A percentile compares a stretch with the other conserved stretches of the same genome.
Evolutionary conservation across 1,139 yeast species (phyloP).

Genomic region (Eremothecium coryli): DNA sequence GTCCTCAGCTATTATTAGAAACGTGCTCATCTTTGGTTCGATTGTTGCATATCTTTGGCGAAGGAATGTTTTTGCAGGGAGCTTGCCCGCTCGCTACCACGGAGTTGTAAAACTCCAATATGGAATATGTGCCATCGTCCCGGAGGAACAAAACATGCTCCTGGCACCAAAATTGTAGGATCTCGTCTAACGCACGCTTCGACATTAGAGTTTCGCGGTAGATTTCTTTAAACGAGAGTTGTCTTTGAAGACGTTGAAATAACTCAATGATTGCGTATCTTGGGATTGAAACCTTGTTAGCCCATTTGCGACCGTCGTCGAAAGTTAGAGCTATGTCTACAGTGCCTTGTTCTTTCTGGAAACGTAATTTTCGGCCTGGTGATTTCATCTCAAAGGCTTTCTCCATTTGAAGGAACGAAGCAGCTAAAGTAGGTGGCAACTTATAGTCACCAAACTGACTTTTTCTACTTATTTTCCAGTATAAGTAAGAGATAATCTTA

Average conservation of each 20-base stretch:
- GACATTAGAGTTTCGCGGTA: background rate
- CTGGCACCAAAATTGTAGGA: constrained; percentile 3
- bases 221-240: background rate
- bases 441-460: constrained; percentile 3
- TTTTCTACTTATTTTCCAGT: constrained; percentile 18
- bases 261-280: constrained; percentile 2
- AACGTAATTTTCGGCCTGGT: constrained; percentile 48
- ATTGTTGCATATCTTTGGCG: too few species aligned
- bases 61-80: too few species aligned
- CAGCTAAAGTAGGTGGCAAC: background rate
- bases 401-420: constrained; percentile 31
- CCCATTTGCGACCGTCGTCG: constrained; percentile 32
- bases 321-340: constrained; percentile 53
- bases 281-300: constrained; percentile 3
- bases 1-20: too few species aligned
- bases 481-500: constrained; percentile 23
- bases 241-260: constrained; percentile 1
- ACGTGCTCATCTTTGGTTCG: too few species aligned
- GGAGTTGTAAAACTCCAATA: too few species aligned
- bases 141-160: constrained; percentile 2
- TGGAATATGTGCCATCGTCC: background rate
- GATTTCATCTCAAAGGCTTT: constrained; percentile 38
- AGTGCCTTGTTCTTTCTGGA: constrained; percentile 53
- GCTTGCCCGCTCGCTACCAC: too few species aligned
- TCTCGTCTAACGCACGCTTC: constrained; percentile 1